Evolutionary conservation across 1,139 yeast species (phyloP).

Genomic region (Wickerhamomyces sp.): DNA sequence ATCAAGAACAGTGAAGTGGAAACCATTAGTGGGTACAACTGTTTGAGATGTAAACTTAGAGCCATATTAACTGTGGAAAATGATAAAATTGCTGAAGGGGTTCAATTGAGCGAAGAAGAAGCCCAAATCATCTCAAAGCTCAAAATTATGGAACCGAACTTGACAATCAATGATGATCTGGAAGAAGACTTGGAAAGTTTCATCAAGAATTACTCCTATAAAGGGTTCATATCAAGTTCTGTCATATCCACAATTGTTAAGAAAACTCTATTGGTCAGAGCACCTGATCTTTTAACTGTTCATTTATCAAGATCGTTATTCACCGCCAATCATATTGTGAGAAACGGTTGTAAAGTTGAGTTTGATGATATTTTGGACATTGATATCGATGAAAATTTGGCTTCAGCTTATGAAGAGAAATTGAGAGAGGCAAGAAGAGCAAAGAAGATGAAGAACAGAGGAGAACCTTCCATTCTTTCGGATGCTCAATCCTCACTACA

Average conservation of each 20-base stretch:
- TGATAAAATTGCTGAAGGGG: constrained; percentile 17
- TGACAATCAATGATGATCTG: constrained; percentile 61
- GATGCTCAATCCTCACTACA: not conserved
- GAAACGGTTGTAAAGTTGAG: constrained; percentile 72
- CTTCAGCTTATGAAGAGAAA: constrained; percentile 37
- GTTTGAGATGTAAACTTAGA: constrained; percentile 60
- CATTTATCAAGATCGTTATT: constrained; percentile 82
- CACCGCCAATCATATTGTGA: constrained; percentile 61
- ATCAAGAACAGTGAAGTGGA: constrained; percentile 60
- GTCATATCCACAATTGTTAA: constrained; percentile 64
- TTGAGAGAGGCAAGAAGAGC: constrained; percentile 16
- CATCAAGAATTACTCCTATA: constrained; percentile 40
- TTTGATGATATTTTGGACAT: constrained; percentile 57
- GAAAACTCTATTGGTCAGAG: constrained; percentile 52
- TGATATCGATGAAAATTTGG: constrained; percentile 43
- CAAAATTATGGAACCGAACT: constrained; percentile 28
- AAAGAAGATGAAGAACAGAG: constrained; percentile 3
- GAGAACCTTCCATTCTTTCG: constrained; percentile 7
- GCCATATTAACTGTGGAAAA: constrained; percentile 37
- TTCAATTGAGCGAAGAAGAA: constrained; percentile 17
- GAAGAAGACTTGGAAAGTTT: constrained; percentile 38
- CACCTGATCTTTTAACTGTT: constrained; percentile 68
- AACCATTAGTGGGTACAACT: constrained; percentile 74
- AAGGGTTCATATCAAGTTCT: constrained; percentile 39
- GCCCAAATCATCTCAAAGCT: constrained; percentile 27